Base-by-base conservation (phyloP, 331 rosid genomes). In the Telfairia occidentalis region DNA sequence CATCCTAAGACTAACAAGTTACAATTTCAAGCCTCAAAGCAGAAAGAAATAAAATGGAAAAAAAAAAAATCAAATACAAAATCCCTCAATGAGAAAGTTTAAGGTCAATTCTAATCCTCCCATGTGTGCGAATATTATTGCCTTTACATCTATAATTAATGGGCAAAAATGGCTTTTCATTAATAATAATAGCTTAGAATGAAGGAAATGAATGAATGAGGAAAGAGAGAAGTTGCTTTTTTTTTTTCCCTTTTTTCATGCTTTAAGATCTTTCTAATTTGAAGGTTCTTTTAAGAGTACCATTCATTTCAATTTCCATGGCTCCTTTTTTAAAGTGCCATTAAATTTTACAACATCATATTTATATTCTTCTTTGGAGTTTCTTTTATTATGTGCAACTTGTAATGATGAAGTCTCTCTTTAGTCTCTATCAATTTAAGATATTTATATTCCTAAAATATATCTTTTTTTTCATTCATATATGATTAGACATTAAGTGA, bases 291-390 rank as follows among this genome's bases (percentile, higher is more conserved):
- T 67, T 42, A 42, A 26, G 11, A 42, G 73, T 67, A 42, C 12
- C 53, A 40, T 40, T 43, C 74, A 67, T 42, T 67, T 67, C 53
- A 40, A 67, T 13, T 67, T 15, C 52, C 73, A 66, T 66, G 40
- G 35, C 73, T 42, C 21, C n/a, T 67, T 67, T 67, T 40, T 45
- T 66, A 11, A 38, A 40, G 52, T 66, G 53, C 29, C 53, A 38
- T 9, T 37, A 37, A 65, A 37, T n/a, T 21, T 65, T 65, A 50
- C 4, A n/a, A 12, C 50, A 65, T 23, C 72, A 65, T 18, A 65
- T 65, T 64, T 19, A 65, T 37, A 64, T 37, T 64, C 49, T 34
- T 37, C 18, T 34, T 37, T 9, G 37, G 37, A 64, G 71, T 23
- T 64, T 64, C 71, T n/a, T 64, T 64, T 19, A 45, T 64, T 30